Conservation (phyloP, 768 basidiomycete genomes). For the Serendipita indica region DNA sequence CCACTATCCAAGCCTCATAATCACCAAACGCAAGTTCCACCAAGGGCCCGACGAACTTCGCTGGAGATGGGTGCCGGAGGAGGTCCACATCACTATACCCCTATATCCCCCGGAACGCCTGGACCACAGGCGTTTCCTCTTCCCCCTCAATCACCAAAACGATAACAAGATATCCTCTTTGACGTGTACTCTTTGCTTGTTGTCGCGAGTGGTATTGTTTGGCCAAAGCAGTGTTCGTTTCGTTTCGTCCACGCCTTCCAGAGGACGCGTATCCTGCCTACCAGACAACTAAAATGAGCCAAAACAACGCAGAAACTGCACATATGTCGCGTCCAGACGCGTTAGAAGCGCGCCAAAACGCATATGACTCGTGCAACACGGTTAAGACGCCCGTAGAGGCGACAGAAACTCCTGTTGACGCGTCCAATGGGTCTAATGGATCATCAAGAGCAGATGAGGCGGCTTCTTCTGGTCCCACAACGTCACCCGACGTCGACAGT, state of each 20-base stretch:
- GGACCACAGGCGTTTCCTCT: background rate
- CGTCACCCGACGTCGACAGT: background rate
- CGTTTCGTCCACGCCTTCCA: background rate
- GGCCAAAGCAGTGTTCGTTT: background rate
- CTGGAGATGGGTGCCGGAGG: slow-evolving; percentile 3
- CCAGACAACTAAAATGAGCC: background rate
- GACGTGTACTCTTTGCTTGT: background rate
- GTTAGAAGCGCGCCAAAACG: too few species aligned
- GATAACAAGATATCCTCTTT: background rate
- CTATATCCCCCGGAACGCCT: background rate
- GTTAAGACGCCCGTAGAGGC: too few species aligned
- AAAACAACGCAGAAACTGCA: background rate
- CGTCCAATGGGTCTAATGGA: background rate
- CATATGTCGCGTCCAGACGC: too few species aligned
- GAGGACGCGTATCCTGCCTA: too few species aligned
- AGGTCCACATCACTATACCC: background rate
- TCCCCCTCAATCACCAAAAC: background rate
- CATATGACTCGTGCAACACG: too few species aligned
- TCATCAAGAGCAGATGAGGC: background rate
- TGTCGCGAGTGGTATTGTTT: background rate
- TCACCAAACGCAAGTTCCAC: background rate
- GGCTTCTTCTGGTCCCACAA: background rate
- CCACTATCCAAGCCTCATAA: background rate
- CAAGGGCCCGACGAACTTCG: background rate
- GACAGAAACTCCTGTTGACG: background rate